Base-by-base conservation (phyloP, 495 filamentous ascomycete genomes). In the Talaromyces nanjingensis region DNA sequence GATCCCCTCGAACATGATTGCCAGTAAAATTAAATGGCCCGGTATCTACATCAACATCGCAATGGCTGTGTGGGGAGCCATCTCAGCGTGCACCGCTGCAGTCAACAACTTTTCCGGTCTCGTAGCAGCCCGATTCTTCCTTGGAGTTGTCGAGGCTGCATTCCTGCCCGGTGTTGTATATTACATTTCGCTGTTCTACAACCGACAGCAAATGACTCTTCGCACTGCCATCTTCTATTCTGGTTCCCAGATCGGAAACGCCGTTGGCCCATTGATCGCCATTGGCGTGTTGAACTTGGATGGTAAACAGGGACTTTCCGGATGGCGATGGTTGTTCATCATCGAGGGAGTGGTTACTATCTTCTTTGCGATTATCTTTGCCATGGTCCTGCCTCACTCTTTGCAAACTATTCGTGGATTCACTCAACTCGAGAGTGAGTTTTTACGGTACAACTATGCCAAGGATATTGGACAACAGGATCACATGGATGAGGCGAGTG, bases 161-260 rank as follows among this genome's bases (percentile, higher is more conserved):
- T 91, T 96, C 86, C 96, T 92, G 91, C 92, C 92, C 2, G 92
- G 92, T 42, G 96, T 96, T 92, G 84, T 92, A 20, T 96, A 94
- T 74, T 96, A 96, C 68, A 81, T 97, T 22, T 94, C 92, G 1
- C 81, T 96, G 16, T 96, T 96, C 80, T 97, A 97, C 70, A 92
- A 91, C 0, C 90, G 92, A 0, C 89, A 87, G 0, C 84, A 89
- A 9, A 94, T 89, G 6, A 92, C 92, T 3, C 96, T 94, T 71
- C 82, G 92, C 5, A 96, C 96, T 63, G 92, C 92, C 22, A 82
- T 87, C 66, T 96, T 96, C 71, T 97, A 91, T 71, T 96, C 92
- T 4, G 92, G 92, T 2, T 83, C 91, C 3, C 92, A 96, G 71
- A 83, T 97, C 16, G 96, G 92, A 6, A 93, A 92, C 0, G 89